Base-by-base conservation (phyloP, 352 stramenopile genomes). In the Pythium coloratum region DNA sequence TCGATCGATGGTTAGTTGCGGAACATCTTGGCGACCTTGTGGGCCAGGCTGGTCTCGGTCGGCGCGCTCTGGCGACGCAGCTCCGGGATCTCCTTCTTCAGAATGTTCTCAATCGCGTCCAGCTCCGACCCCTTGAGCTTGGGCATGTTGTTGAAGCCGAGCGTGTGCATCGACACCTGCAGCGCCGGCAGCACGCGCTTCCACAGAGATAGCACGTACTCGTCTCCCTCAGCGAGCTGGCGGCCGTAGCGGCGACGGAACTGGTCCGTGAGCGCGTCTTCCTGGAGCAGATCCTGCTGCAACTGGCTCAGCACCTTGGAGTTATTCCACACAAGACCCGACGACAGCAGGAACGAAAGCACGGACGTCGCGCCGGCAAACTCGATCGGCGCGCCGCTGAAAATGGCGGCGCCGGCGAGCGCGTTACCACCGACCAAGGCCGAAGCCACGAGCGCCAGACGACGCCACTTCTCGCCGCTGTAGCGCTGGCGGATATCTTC, bases 151-250 rank as follows among this genome's bases (percentile, higher is more conserved):
- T 76, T 78, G 44, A 97, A 84, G 16, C 91, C 90, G 5, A 97
- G 72, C 36, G 92, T 97, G 64, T 94, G 78, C 40, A 97, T 73
- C 24, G 90, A 88, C 9, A 97, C 76, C 70, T 95, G 87, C 3
- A 98, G 75, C 18, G 81, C 79, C 13, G 89, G 87, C 16, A 91
- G 73, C 67, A 98, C 92, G 49, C 92, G 88, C 66, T 95, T 92
- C 95, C 95, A 98, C n/a, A 97, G 70, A 16, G 89, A 95, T 26
- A 97, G 77, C 55, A 98, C 93, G 70, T 98, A 99, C 77, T 99
- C 97, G 73, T 99, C 97, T 56, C 92, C 94, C 58, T 99, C 97
- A 16, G 89, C 91, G n/a, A 99, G 78, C 79, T 99, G 91, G 46
- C 89, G 88, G 5, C 94, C 87, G 76, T 99, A 99, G 3, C 94